phyloP scores from a whole-genome alignment of 169 alveolate species.

The Plasmodium coatneyi region DNA sequence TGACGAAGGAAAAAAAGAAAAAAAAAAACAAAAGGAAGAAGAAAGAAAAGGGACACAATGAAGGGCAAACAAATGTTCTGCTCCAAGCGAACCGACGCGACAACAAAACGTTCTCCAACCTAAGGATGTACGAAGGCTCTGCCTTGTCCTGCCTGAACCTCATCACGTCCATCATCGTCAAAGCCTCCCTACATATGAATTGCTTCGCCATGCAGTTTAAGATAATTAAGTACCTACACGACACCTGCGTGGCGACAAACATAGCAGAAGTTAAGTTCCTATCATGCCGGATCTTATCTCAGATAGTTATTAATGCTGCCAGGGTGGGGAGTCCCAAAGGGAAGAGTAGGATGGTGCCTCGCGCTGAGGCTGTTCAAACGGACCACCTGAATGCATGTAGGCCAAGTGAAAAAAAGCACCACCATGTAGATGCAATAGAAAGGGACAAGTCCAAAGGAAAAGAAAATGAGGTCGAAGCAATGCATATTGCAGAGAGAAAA shows the following conservation, averaged over 20 bases:
- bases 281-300: conserved; percentile 18
- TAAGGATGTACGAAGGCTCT: conserved; percentile 16
- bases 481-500: neutral
- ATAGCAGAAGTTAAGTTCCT: conserved; percentile 48
- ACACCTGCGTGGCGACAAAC: conserved; percentile 31
- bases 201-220: conserved; percentile 20
- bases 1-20: neutral
- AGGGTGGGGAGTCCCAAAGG: neutral
- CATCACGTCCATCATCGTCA: conserved; percentile 34
- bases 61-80: neutral
- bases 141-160: conserved; percentile 45
- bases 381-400: neutral
- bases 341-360: neutral
- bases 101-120: conserved; percentile 10
- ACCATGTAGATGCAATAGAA: neutral
- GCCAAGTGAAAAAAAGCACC: neutral
- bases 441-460: neutral
- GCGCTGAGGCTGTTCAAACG: neutral
- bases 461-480: neutral
- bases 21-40: neutral
- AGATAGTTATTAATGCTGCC: conserved; percentile 41
- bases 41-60: neutral
- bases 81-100: neutral
- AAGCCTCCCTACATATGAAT: conserved; percentile 6
- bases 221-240: conserved; percentile 63